Evolutionary conservation across 1,284 basidiomycete species (phyloP).

Genomic region (Ustilago loliicola): DNA sequence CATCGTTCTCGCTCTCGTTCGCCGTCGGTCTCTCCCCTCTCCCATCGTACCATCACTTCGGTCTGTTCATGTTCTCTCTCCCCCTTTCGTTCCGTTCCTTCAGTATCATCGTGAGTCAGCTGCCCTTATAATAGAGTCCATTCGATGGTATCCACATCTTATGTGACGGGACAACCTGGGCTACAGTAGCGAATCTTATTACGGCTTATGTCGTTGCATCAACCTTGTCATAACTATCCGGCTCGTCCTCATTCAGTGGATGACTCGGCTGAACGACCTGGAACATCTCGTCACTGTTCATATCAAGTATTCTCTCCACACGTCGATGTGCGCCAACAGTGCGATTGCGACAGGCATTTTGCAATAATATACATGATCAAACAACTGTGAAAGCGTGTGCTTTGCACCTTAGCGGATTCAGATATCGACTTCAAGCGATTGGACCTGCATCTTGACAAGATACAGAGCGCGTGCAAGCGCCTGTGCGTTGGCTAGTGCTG

Average conservation of each 20-base stretch:
- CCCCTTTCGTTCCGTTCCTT: background rate
- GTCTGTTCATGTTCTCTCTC: background rate
- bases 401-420: background rate
- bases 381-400: background rate
- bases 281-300: conserved; percentile 18
- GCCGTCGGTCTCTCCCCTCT: background rate
- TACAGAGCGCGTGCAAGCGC: conserved; percentile 45
- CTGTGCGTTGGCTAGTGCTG: conserved; percentile 50
- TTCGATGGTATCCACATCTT: conserved; percentile 18
- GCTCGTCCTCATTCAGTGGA: conserved; percentile 28
- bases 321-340: background rate
- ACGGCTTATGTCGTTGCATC: conserved; percentile 20
- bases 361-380: background rate
- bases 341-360: background rate
- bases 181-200: conserved; percentile 19
- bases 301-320: background rate
- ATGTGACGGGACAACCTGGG: conserved; percentile 30
- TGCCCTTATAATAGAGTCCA: conserved; percentile 25
- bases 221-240: conserved; percentile 49
- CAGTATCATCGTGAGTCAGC: conserved; percentile 5
- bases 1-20: background rate
- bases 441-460: conserved; percentile 51
- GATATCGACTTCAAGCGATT: conserved; percentile 33
- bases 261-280: conserved; percentile 44
- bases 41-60: background rate